These are phyloP conservation scores for Fusarium annulatum DNA, from an alignment of 2,329 filamentous ascomycete genomes.

Conservation along the genomic window DNA sequence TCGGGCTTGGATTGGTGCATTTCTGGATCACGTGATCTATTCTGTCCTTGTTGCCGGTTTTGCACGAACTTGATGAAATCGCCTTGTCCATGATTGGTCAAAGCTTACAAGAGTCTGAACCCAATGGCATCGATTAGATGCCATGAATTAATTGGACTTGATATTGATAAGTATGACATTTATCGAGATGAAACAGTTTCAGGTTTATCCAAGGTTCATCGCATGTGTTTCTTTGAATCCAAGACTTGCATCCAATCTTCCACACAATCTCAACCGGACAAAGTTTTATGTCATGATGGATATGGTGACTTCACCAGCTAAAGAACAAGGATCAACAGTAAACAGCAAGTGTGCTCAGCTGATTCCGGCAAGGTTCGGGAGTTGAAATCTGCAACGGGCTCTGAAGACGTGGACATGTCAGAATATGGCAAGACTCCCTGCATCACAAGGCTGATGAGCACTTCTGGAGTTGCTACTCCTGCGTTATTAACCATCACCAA, in stretches of 20 bases:
- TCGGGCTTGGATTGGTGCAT: slow-evolving; percentile 28
- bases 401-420: neutral
- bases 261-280: neutral
- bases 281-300: neutral
- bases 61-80: slow-evolving; percentile 33
- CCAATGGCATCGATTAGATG: neutral
- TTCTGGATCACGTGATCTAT: neutral
- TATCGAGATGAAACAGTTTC: neutral
- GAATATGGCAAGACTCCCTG: neutral
- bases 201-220: neutral
- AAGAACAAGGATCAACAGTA: neutral
- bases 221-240: neutral
- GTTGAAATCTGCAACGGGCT: neutral
- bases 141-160: neutral
- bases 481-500: neutral
- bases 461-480: neutral
- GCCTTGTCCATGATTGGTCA: slow-evolving; percentile 16
- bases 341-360: neutral
- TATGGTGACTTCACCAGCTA: neutral
- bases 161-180: neutral
- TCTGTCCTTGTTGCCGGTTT: slow-evolving; percentile 33
- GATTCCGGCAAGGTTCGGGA: neutral
- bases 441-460: neutral
- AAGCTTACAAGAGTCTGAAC: slow-evolving; percentile 7
- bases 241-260: neutral